These are phyloP conservation scores for Stereocaulon alpinum DNA, from an alignment of 495 filamentous ascomycete genomes.

Conservation along the genomic window DNA sequence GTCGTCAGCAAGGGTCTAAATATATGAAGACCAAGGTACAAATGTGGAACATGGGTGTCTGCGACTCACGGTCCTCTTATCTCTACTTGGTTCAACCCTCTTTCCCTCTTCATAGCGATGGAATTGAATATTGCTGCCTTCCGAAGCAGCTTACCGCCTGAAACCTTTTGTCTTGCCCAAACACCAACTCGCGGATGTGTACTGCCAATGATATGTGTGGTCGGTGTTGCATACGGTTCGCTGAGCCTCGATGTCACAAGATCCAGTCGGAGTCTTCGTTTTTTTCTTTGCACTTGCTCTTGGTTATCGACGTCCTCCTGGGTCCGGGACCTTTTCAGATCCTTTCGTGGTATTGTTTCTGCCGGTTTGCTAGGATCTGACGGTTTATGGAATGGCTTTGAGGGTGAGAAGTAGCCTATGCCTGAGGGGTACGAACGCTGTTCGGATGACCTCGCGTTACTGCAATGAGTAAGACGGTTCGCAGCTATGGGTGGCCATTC, in stretches of 20 bases:
- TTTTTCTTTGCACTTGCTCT: conserved; percentile 48
- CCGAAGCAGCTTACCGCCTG: conserved; percentile 35
- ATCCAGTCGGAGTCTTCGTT: conserved; percentile 51
- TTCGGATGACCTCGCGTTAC: background rate
- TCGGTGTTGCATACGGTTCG: conserved; percentile 54
- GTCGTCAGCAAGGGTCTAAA: background rate
- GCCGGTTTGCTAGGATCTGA: background rate
- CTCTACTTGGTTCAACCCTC: background rate
- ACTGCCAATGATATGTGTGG: conserved; percentile 57
- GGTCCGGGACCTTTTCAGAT: conserved; percentile 45
- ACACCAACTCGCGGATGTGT: conserved; percentile 45
- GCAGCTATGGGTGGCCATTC: conserved; percentile 13
- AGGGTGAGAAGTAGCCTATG: background rate
- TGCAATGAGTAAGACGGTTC: background rate
- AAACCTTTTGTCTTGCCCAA: conserved; percentile 36
- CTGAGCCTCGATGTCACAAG: conserved; percentile 61
- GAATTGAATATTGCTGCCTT: conserved; percentile 48
- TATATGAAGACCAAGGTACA: background rate
- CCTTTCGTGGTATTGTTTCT: background rate
- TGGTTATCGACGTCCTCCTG: conserved; percentile 53
- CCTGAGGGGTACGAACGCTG: background rate
- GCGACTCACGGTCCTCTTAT: conserved; percentile 9
- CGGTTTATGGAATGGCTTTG: background rate
- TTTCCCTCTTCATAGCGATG: conserved; percentile 31
- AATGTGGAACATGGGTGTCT: conserved; percentile 11